Base-by-base conservation (phyloP, 371 early-diverging fungal genomes). In the Capniomyces stellatus region DNA sequence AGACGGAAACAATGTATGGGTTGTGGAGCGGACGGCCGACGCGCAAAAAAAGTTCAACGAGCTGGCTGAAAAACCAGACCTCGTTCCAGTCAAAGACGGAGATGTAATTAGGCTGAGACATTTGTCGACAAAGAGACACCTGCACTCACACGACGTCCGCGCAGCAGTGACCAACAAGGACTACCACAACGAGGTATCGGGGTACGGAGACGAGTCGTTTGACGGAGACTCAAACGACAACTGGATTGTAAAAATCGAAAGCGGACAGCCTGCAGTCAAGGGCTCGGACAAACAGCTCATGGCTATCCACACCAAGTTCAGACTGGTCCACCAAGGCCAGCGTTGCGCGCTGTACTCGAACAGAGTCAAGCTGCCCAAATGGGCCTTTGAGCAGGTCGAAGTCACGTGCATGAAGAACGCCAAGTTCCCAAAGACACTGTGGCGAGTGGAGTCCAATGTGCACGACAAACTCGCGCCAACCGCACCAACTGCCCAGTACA, bases 311-410 rank as follows among this genome's bases (percentile, higher is more conserved):
- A 73, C 75, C 15, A 62, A 69, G 48, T 86, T 88, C 66, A 75
- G 82, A 25, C 65, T 88, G 13, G 69, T 79, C 12, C 93, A 92
- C 56, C 54, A 66, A 31, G 79, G 81, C 55, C 80, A 77, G 64
- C 64, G 67, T 42, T 89, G 79, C 63, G 83, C 81, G 46, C 67
- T 92, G 46, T 87, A 79, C 63, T 86, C 92, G 1, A 83, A 81
- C 56, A 58, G 60, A 13, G 75, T 77, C 25, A 82, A 83, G 68
- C 68, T 92, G 19, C 98, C 98, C n/a, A 81, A 83, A 25, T 99
- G 99, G 99, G 99, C 85, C 2, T 93, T 82, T 70, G 76, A 77
- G 24, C 98, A 98, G 67, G 58, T 55, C 56, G 97, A 98, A 64
- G 87, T 98, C 21, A 85, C 82, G 1, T 87, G 88, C 59, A 80